Evolutionary conservation across 192 early-diverging fungal species (phyloP).

Genomic region (Polychytrium aggregatum): DNA sequence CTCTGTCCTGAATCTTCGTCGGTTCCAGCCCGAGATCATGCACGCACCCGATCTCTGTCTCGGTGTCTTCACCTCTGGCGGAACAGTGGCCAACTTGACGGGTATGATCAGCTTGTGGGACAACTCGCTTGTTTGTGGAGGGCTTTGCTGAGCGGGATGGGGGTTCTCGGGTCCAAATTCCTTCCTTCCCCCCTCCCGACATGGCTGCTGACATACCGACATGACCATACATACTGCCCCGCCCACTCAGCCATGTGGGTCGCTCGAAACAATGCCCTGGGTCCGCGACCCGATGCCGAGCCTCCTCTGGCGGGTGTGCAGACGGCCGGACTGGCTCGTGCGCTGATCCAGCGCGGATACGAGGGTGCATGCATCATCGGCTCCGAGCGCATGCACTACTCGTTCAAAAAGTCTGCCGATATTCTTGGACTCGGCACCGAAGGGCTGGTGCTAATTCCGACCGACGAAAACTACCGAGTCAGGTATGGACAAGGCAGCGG

Average conservation of each 20-base stretch:
- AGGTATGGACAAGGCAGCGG: too few species aligned
- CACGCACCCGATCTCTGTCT: slow-evolving; percentile 24
- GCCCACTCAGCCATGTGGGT: too few species aligned
- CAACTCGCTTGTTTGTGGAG: too few species aligned
- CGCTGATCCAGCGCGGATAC: slow-evolving; percentile 33
- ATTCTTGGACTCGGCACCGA: slow-evolving; percentile 43
- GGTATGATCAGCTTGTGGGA: too few species aligned
- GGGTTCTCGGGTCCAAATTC: too few species aligned
- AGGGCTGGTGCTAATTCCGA: slow-evolving; percentile 29
- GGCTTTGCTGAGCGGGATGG: too few species aligned
- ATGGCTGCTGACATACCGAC: too few species aligned
- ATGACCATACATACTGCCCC: too few species aligned
- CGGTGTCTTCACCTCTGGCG: slow-evolving; percentile 37
- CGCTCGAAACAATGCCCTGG: slow-evolving; percentile 36
- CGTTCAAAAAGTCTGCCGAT: slow-evolving; percentile 49
- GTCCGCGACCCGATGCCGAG: slow-evolving; percentile 12
- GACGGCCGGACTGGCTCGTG: slow-evolving; percentile 34
- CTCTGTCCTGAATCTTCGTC: too few species aligned
- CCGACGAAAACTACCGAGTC: slow-evolving; percentile 34
- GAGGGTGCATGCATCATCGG: slow-evolving; percentile 36
- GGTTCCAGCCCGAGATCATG: too few species aligned
- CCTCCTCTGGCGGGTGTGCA: slow-evolving; percentile 29
- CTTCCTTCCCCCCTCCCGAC: too few species aligned
- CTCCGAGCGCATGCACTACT: slow-evolving; percentile 39
- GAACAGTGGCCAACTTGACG: slow-evolving; percentile 47